A percentile compares a stretch with the other conserved stretches of the same genome.
phyloP scores from a whole-genome alignment of 2,329 filamentous ascomycete species.

The Nothophaeocryptopus gaeumannii region DNA sequence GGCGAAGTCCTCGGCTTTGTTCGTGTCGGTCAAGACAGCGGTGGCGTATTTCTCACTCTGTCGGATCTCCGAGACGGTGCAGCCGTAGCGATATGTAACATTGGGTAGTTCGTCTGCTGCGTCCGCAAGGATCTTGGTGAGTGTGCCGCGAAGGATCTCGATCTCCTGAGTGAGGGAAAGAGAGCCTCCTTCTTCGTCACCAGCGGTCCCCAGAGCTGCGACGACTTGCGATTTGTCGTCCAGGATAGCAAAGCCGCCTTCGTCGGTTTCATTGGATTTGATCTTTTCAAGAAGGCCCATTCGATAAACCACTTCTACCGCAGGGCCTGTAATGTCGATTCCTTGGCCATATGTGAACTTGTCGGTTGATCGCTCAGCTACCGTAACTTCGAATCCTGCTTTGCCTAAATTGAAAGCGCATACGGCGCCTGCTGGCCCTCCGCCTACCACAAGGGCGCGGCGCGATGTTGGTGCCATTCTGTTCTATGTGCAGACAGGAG shows the following conservation, averaged over 20 bases:
- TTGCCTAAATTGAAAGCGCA: constrained; percentile 38
- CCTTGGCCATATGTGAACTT: constrained; percentile 28
- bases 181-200: constrained; percentile 12
- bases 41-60: constrained; percentile 15
- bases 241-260: constrained; percentile 28
- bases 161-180: constrained; percentile 24
- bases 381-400: constrained; percentile 20
- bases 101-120: constrained; percentile 17
- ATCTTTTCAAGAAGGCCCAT: constrained; percentile 31
- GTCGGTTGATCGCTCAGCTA: constrained; percentile 19
- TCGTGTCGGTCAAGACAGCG: constrained; percentile 10
- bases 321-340: constrained; percentile 30
- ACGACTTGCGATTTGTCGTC: constrained; percentile 26
- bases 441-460: constrained; percentile 15
- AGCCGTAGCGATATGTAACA: constrained; percentile 20
- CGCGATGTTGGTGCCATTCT: constrained; percentile 8
- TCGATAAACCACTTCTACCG: constrained; percentile 23
- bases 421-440: constrained; percentile 35
- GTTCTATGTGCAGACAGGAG: no score
- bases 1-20: constrained; percentile 11
- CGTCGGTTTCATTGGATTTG: constrained; percentile 26
- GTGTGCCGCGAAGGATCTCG: constrained; percentile 48
- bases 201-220: constrained; percentile 13
- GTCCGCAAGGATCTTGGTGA: constrained; percentile 45
- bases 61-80: constrained; percentile 11